Evolutionary conservation across 1,139 yeast species (phyloP), one percentile per base, ranked within the genome.

Genomic region (Saccharomyces uvarum): DNA sequence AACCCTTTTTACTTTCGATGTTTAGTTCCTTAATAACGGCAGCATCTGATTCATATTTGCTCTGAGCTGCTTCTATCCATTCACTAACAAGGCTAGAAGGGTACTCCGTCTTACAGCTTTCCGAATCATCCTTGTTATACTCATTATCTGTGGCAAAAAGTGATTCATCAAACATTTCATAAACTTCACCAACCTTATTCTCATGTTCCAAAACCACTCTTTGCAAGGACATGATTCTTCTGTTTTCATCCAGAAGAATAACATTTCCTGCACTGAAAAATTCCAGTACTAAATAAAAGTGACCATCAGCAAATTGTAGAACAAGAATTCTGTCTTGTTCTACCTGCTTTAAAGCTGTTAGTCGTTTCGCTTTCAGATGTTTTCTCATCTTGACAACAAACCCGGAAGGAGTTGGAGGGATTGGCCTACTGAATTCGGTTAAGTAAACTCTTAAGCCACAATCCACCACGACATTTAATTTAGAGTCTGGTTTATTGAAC

Each of bases 191-290:
- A 27, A 88, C 91, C 58, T 79, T 78, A 52, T 81, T 79, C 49
- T 82, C 84, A 64, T 83, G 82, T 55, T 87, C 95, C 48, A 81
- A 80, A 2, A 89, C 97, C 41, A 85, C 75, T 70, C 97, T 80
- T 68, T 86, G 91, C 38, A 91, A 73, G 0, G 95, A 77, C 63
- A 90, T 64, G 51, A 90, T 90, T 65, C 80, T 83, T 60, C 76
- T 72, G 31, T 84, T 78, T 41, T 82, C 79, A 67, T 91, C 95
- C 59, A 91, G 75, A 26, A 93, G 75, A 31, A 93, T 74, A 56
- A 93, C 81, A 66, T 93, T 93, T 41, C 99, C 99, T 2, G 97
- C 97, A 66, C 97, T 88, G 73, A 90, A 91, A 63, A 93, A 91
- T 67, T 93, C 99, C 57, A 93, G 72, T 0, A 88, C 96, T 61